These are phyloP conservation scores for Colletotrichum navitas DNA, from an alignment of 2,329 filamentous ascomycete species.

Conservation along the genomic window DNA sequence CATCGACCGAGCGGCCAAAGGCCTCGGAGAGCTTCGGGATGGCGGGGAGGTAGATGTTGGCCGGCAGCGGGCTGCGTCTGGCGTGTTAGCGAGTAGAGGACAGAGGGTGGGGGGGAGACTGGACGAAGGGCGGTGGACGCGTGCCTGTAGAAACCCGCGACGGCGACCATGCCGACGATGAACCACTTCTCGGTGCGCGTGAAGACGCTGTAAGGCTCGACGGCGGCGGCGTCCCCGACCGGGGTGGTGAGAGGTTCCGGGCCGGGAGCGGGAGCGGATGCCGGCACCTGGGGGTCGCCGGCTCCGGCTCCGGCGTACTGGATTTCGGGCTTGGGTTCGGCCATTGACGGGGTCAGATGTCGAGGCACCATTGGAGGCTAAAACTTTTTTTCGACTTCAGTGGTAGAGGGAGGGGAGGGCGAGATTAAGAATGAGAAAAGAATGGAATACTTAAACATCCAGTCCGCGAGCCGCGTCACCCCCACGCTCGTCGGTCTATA, in stretches of 20 bases:
- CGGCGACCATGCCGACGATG: slow-evolving; percentile 46
- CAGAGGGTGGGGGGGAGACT: too few relatives aligned
- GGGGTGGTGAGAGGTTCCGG: slow-evolving; percentile 31
- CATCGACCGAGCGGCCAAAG: slow-evolving; percentile 48
- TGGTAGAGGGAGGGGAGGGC: neutral
- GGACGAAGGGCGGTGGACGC: neutral
- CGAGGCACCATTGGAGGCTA: neutral
- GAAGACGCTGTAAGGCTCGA: slow-evolving; percentile 45
- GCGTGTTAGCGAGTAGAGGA: too few relatives aligned
- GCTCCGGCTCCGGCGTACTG: neutral
- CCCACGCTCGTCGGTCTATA: slow-evolving; percentile 11
- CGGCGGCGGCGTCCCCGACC: neutral
- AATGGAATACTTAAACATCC: too few relatives aligned
- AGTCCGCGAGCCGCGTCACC: neutral
- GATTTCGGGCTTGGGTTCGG: slow-evolving; percentile 17
- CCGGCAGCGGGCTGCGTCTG: slow-evolving; percentile 48
- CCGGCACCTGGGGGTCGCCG: neutral
- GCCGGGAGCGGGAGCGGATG: neutral
- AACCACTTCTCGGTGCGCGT: slow-evolving; percentile 47
- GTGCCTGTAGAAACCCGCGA: slow-evolving; percentile 46
- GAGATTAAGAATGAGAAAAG: neutral
- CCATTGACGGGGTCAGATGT: slow-evolving; percentile 5
- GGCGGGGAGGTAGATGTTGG: slow-evolving; percentile 53
- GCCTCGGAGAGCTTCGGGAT: slow-evolving; percentile 47
- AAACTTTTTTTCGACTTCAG: too few relatives aligned